A percentile compares a stretch with the other conserved stretches of the same genome.
Conservation (phyloP, 2,329 filamentous ascomycete genomes). For the Arthrobotrys sinensis region DNA sequence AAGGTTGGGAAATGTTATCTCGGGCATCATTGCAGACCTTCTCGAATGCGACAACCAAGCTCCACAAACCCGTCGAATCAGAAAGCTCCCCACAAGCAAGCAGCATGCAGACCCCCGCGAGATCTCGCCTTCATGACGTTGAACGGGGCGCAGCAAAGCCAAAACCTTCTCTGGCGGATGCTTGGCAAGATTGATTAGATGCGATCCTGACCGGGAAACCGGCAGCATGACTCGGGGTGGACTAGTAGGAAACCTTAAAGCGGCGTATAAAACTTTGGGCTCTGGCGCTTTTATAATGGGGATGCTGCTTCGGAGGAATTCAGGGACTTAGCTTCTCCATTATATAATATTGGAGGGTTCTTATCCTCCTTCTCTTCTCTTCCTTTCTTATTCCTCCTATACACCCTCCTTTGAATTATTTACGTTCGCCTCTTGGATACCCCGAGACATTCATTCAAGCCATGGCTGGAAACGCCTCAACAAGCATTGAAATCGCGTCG, state of each 20-base stretch:
- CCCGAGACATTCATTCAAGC: not conserved
- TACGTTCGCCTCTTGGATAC: not conserved
- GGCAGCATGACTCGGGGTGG: slow-evolving; percentile 35
- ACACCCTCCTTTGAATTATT: not conserved
- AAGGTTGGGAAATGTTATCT: slow-evolving; percentile 30
- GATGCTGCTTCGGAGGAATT: not conserved
- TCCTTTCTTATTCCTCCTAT: not conserved
- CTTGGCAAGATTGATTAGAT: slow-evolving; percentile 50
- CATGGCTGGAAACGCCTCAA: slow-evolving; percentile 49
- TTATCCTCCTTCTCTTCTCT: not conserved
- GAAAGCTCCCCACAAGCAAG: slow-evolving; percentile 26
- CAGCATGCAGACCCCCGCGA: slow-evolving; percentile 12
- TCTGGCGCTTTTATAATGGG: not conserved
- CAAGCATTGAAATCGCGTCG: slow-evolving; percentile 49
- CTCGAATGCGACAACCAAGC: slow-evolving; percentile 19
- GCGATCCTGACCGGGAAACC: slow-evolving; percentile 22
- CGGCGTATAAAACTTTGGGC: slow-evolving; percentile 31
- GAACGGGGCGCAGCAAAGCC: slow-evolving; percentile 38
- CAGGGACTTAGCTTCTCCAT: not conserved
- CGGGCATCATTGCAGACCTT: slow-evolving; percentile 21
- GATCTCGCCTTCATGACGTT: slow-evolving; percentile 38
- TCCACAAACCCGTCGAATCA: slow-evolving; percentile 10
- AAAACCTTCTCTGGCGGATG: slow-evolving; percentile 24
- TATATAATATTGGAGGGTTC: not conserved
- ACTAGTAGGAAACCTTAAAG: slow-evolving; percentile 25